Conservation (phyloP, 306 rosid species). For the Cyclanthera cordifolia region DNA sequence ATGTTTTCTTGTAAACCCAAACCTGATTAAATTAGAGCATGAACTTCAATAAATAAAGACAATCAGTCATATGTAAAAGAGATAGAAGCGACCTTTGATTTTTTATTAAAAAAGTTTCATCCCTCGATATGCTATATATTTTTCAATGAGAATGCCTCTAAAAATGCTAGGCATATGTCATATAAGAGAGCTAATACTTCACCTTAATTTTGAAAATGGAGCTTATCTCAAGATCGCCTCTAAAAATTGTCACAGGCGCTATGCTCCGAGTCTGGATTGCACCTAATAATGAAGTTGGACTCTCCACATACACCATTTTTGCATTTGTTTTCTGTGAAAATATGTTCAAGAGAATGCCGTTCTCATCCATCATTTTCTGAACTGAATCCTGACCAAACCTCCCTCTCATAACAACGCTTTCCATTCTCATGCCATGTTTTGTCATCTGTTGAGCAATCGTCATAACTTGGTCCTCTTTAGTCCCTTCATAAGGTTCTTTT, state of each 20-base stretch:
- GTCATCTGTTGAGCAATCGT: conserved; percentile 66
- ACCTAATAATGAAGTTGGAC: conserved; percentile 58
- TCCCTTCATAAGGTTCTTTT: conserved; percentile 64
- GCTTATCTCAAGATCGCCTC: conserved; percentile 77
- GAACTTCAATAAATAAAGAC: background rate
- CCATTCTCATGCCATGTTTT: conserved; percentile 65
- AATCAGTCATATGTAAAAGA: background rate
- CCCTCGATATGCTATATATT: background rate
- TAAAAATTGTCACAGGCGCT: conserved; percentile 55
- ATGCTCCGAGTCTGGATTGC: conserved; percentile 66
- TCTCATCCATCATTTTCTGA: conserved; percentile 53
- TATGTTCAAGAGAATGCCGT: conserved; percentile 46
- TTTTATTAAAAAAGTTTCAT: background rate
- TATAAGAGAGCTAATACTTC: conserved; percentile 14
- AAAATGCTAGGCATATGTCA: too few species aligned
- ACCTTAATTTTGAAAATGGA: conserved; percentile 70
- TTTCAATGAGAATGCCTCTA: background rate
- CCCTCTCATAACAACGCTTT: conserved; percentile 66
- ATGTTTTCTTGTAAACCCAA: conserved; percentile 85
- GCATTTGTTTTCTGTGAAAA: conserved; percentile 63
- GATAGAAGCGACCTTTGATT: background rate
- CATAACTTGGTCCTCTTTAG: conserved; percentile 70
- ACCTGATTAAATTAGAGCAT: conserved; percentile 39
- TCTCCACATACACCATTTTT: conserved; percentile 50
- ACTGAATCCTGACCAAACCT: conserved; percentile 29